Conservation (phyloP, 257 asterid genomes). For the Nicotiana otophora region DNA sequence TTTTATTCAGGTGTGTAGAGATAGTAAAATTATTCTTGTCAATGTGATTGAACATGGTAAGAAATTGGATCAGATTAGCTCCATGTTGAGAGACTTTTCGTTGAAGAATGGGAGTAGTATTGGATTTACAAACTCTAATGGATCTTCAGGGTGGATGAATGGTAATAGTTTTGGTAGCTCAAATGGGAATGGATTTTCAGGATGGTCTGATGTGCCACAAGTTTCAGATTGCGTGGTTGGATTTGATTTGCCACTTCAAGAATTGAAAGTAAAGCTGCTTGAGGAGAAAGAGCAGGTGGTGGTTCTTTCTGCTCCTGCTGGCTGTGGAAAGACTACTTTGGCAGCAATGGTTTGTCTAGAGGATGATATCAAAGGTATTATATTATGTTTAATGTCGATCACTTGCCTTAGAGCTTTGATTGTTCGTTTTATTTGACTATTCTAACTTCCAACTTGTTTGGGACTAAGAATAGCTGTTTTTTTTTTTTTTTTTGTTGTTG, state of each 20-base stretch:
- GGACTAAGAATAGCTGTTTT: neutral
- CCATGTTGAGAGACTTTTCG: neutral
- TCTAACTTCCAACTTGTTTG: neutral
- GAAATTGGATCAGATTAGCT: conserved; percentile 16
- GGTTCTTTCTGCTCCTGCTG: conserved; percentile 38
- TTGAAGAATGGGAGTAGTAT: neutral
- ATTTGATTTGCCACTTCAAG: conserved; percentile 17
- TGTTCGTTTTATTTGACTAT: neutral
- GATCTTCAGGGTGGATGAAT: neutral
- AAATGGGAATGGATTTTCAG: conserved; percentile 14
- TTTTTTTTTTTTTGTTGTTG: too few species aligned
- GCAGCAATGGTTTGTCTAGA: conserved; percentile 26
- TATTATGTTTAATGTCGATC: neutral
- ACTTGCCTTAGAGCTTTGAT: neutral
- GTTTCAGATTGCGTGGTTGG: conserved; percentile 24
- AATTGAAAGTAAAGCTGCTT: conserved; percentile 23
- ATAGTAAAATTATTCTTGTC: conserved; percentile 19
- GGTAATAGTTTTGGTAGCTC: neutral
- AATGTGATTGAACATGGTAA: conserved; percentile 7
- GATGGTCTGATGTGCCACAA: conserved; percentile 18
- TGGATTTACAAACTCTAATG: neutral
- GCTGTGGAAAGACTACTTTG: conserved; percentile 36
- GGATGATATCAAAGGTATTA: conserved; percentile 24
- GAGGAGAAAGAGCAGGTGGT: conserved; percentile 13
- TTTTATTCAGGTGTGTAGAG: conserved; percentile 23